Base-by-base conservation (phyloP, 2,329 filamentous ascomycete genomes). In the Epichloe gansuensis region DNA sequence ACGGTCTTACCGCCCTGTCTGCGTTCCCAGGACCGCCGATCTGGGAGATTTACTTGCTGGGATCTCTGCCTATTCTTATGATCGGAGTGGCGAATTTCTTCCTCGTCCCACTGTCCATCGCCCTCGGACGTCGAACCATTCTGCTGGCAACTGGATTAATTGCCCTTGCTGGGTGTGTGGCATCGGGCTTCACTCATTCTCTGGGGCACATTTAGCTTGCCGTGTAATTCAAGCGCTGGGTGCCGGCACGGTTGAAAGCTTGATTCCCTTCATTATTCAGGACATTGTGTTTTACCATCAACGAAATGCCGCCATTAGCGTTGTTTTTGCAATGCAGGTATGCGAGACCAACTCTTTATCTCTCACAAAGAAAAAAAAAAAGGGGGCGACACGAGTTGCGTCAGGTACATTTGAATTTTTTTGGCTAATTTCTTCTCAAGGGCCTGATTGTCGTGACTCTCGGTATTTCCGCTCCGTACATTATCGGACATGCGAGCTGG, bases 181-280 rank as follows among this genome's bases (percentile, higher is more conserved):
- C 39, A 6, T 46, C 50, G 15, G 50, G 50, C 23, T 46, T 51
- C 15, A 51, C 39, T 17, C 39, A 44, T 8, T 46, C 34, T 1
- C 37, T 51, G 37, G 50, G 7, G 34, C 50, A 21, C 50, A 51
- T 23, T n/a, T 51, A 15, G n/a, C 35, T 13, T 51, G 50, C 13
- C 50, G 50, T 21, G 43, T 46, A 2, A 41, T 51, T 5, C 50
- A 51, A 15, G 50, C 50, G 13, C 50, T 51, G 5, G 50, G 50
- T 34, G 50, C 50, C 17, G 50, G 50, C 7, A 51, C 50, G 3
- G 43, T 51, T 3, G 50, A 51, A 17, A 51, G 50, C 23, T 23
- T 51, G 44, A 51, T 51, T 31, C 50, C 50, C 2, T 51, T 51
- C 23, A 51, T 51, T 13, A 51, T 51, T 15, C 50, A 51, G 43